A percentile compares a stretch with the other conserved stretches of the same genome.
These are phyloP conservation scores for Aspergillus sparsus DNA, from an alignment of 495 filamentous ascomycete genomes.

Conservation along the genomic window DNA sequence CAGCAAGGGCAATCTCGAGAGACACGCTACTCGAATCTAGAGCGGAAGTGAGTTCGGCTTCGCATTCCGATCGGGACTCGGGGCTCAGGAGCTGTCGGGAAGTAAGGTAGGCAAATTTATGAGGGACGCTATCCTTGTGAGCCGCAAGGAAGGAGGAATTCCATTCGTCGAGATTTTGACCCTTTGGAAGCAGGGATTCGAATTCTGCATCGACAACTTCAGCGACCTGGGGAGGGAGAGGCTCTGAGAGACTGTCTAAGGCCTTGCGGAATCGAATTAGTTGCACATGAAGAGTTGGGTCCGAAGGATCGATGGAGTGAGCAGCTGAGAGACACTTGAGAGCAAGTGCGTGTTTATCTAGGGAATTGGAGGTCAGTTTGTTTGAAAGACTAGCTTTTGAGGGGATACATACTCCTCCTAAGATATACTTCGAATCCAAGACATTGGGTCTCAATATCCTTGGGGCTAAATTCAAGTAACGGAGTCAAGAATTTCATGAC, in stretches of 20 bases:
- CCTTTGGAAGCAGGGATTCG: constrained; percentile 55
- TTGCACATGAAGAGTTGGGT: constrained; percentile 80
- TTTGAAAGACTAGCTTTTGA: not conserved
- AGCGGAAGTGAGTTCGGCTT: constrained; percentile 60
- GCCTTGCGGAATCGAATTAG: constrained; percentile 66
- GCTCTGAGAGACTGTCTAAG: constrained; percentile 54
- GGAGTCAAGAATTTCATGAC: constrained; percentile 84
- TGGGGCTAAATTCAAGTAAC: constrained; percentile 77
- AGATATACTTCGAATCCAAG: constrained; percentile 89
- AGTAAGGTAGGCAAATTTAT: constrained; percentile 64
- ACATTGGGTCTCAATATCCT: constrained; percentile 77
- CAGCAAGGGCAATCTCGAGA: constrained; percentile 61
- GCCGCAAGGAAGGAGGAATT: constrained; percentile 67
- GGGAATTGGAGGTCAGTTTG: constrained; percentile 28
- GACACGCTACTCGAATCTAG: constrained; percentile 56
- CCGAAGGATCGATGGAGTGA: constrained; percentile 62
- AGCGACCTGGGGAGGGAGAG: constrained; percentile 59
- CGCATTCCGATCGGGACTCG: constrained; percentile 54
- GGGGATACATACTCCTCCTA: constrained; percentile 62
- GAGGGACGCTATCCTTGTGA: constrained; percentile 62
- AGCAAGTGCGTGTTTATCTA: constrained; percentile 82
- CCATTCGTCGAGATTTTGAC: constrained; percentile 59
- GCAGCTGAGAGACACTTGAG: constrained; percentile 81
- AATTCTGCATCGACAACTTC: constrained; percentile 69
- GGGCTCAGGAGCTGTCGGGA: constrained; percentile 61